Percentiles rank a stretch among this genome's conserved stretches.
Evolutionary conservation across 257 asterid genomes (phyloP).

Genomic region (Capsicum baccatum): DNA sequence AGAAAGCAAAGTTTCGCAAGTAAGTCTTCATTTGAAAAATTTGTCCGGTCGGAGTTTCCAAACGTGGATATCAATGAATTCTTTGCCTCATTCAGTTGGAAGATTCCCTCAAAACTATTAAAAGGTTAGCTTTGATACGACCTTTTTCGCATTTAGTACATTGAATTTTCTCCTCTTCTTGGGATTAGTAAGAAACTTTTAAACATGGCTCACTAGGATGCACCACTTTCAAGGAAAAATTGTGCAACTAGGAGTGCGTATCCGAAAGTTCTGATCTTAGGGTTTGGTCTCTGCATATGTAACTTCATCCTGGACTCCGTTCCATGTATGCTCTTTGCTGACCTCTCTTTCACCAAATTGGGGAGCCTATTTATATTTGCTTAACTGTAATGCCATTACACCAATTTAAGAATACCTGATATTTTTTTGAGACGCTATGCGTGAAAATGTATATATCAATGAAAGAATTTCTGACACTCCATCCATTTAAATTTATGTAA

Average conservation of each 20-base stretch:
- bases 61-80: conserved; percentile 56
- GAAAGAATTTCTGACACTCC: background rate
- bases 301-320: background rate
- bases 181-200: conserved; percentile 14
- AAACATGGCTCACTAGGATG: background rate
- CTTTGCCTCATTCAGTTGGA: conserved; percentile 88
- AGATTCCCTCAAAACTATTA: conserved; percentile 57
- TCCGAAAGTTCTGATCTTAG: background rate
- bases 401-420: background rate
- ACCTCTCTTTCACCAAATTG: background rate
- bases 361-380: conserved; percentile 1
- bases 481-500: background rate
- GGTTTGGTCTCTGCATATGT: background rate
- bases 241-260: background rate
- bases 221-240: conserved; percentile 3
- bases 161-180: conserved; percentile 14
- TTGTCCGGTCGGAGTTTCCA: conserved; percentile 59
- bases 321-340: background rate
- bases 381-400: background rate
- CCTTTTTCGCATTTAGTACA: background rate
- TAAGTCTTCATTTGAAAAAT: conserved; percentile 63
- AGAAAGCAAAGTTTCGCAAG: conserved; percentile 55
- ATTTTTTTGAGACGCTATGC: background rate
- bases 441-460: background rate
- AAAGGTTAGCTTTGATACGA: conserved; percentile 49